phyloP scores from a whole-genome alignment of 148 eudicot species.

The Camellia lanceoleosa region DNA sequence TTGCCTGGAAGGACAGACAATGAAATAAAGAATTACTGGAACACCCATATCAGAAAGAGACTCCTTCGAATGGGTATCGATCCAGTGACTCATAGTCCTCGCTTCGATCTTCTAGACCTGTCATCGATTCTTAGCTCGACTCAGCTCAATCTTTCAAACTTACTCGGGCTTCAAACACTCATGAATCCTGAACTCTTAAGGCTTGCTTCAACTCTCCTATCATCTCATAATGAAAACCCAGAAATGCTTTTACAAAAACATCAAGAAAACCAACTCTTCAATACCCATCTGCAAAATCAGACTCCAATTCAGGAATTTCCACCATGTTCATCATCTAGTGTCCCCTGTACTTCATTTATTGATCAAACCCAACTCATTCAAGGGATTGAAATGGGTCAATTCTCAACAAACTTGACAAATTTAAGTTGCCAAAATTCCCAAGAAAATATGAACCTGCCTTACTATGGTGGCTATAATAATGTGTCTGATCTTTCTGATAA shows the following conservation, averaged over 20 bases:
- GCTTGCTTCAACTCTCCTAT: constrained; percentile 22
- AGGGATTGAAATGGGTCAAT: constrained; percentile 10
- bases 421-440: constrained; percentile 7
- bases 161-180: constrained; percentile 35
- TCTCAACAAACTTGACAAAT: not conserved
- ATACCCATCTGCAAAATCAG: constrained; percentile 20
- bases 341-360: not conserved
- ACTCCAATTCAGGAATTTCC: not conserved
- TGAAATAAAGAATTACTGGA: constrained; percentile 47
- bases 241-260: constrained; percentile 18
- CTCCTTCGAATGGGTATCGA: constrained; percentile 41
- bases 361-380: constrained; percentile 10
- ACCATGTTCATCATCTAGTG: constrained; percentile 1
- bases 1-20: constrained; percentile 45
- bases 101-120: constrained; percentile 35
- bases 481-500: constrained; percentile 20
- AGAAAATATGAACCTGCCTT: not conserved
- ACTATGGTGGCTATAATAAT: not conserved
- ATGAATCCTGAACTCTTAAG: constrained; percentile 33
- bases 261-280: constrained; percentile 27
- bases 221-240: constrained; percentile 17
- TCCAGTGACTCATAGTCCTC: constrained; percentile 48
- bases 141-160: constrained; percentile 30
- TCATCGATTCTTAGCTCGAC: constrained; percentile 33
- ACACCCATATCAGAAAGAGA: constrained; percentile 42